Evolutionary conservation across 1,139 yeast genomes (phyloP), one percentile per base, ranked within the genome.

Genomic region (Candida neerlandica): DNA sequence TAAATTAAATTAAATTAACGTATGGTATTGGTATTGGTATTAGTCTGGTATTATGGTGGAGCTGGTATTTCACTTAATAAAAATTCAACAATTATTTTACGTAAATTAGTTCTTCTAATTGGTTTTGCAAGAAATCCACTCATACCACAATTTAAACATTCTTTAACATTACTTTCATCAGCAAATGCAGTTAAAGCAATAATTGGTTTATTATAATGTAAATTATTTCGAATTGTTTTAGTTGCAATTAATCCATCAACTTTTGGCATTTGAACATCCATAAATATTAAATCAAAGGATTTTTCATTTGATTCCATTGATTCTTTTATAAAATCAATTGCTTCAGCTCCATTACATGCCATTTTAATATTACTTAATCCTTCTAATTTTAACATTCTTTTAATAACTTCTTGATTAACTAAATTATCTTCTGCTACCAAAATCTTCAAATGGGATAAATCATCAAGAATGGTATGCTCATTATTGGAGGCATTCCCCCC

Each of bases 231-330:
- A 41, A 94, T 88, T 64, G 80, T 74, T 58, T 75, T 80, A 0
- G 97, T 89, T 1, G 98, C 96, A 30, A 83, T 75, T 41, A 92
- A 69, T 1, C 99, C 99, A 65, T 91, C 96, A 57, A 89, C 78
- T 58, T 81, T 84, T 2, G 98, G 99, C 99, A 94, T 94, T 66
- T 91, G 97, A 46, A 94, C 90, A 69, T 94, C 99, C 98, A 94
- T 92, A 62, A 94, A 88, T 6, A 94, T 82, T 48, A 94, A 69
- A 60, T 89, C 94, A 64, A 77, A 90, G 21, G 65, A 58, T 15
- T n/a, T n/a, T n/a, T 68, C 67, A 26, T 70, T 66, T 14, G 61
- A 60, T 15, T 69, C 76, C 48, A 75, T 70, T 4, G 85, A 74
- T 35, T 76, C 77, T 55, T 80, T 77, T 2, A 89, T 85, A 47